These are phyloP conservation scores for Avena atlantica DNA, from an alignment of 176 grass and related monocot genomes.

Conservation along the genomic window DNA sequence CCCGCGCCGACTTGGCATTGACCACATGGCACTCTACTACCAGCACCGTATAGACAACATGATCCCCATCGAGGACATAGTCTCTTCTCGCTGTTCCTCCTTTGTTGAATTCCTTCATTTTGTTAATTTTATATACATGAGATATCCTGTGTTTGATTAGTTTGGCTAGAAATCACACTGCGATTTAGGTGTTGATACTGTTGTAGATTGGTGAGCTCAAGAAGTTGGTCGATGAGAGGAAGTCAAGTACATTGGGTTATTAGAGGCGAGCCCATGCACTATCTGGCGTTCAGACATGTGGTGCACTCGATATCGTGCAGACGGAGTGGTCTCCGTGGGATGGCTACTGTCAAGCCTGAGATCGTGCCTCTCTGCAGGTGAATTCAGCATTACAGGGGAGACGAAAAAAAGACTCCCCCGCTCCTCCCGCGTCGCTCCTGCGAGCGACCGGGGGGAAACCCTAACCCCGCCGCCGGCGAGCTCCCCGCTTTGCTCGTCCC, in stretches of 20 bases:
- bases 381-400: too few species aligned
- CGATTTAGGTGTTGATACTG: neutral
- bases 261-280: conserved; percentile 73
- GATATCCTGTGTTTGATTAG: neutral
- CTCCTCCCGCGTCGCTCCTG: too few species aligned
- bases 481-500: too few species aligned
- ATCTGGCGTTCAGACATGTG: neutral
- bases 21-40: conserved; percentile 48
- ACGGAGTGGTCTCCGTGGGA: too few species aligned
- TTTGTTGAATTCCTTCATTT: neutral
- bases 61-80: conserved; percentile 72
- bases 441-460: too few species aligned
- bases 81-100: conserved; percentile 2
- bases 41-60: conserved; percentile 61
- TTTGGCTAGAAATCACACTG: neutral
- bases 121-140: neutral
- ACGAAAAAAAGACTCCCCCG: too few species aligned
- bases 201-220: conserved; percentile 74
- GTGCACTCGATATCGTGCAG: too few species aligned
- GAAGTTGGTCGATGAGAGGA: conserved; percentile 81
- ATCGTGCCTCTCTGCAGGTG: too few species aligned
- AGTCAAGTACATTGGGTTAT: conserved; percentile 74
- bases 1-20: conserved; percentile 50
- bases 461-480: too few species aligned
- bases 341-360: too few species aligned